Percentiles rank a stretch among this genome's conserved stretches.
Conservation (phyloP, 768 basidiomycete species). For the Collybia sp. region DNA sequence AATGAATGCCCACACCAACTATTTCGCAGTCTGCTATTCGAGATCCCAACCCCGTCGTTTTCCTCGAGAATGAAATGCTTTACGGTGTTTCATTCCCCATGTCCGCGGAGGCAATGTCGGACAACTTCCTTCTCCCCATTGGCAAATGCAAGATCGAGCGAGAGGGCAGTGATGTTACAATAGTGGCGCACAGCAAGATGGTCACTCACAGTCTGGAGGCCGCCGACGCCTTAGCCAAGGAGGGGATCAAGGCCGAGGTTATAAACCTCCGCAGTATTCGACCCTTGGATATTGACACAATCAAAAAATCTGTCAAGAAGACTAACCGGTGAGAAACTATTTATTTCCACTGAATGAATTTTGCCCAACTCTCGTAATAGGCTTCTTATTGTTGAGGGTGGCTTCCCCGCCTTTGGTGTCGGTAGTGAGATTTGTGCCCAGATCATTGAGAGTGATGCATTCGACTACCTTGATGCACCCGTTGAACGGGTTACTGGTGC, state of each 20-base stretch:
- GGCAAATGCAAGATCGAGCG: conserved; percentile 97
- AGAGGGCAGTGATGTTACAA: conserved; percentile 87
- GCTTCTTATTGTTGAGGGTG: conserved; percentile 93
- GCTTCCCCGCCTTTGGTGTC: conserved; percentile 98
- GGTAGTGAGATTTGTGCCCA: conserved; percentile 98
- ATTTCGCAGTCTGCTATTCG: conserved; percentile 80
- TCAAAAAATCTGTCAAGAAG: conserved; percentile 97
- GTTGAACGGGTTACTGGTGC: conserved; percentile 98
- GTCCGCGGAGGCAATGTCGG: conserved; percentile 91
- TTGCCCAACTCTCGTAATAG: conserved; percentile 29
- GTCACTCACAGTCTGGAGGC: conserved; percentile 94
- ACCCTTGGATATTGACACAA: conserved; percentile 96
- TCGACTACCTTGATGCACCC: conserved; percentile 97
- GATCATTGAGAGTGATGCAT: conserved; percentile 95
- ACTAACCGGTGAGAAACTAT: conserved; percentile 72
- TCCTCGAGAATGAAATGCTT: conserved; percentile 99
- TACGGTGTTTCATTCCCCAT: conserved; percentile 98
- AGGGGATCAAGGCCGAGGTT: conserved; percentile 96
- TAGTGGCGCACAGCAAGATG: conserved; percentile 99
- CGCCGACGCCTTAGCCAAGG: conserved; percentile 88
- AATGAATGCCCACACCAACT: neutral
- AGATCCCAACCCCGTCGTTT: conserved; percentile 96
- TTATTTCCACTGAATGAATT: neutral
- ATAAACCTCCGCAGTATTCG: conserved; percentile 96
- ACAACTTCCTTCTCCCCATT: conserved; percentile 92